Conservation (phyloP, 768 basidiomycete genomes). For the Lactarius deliciosus region DNA sequence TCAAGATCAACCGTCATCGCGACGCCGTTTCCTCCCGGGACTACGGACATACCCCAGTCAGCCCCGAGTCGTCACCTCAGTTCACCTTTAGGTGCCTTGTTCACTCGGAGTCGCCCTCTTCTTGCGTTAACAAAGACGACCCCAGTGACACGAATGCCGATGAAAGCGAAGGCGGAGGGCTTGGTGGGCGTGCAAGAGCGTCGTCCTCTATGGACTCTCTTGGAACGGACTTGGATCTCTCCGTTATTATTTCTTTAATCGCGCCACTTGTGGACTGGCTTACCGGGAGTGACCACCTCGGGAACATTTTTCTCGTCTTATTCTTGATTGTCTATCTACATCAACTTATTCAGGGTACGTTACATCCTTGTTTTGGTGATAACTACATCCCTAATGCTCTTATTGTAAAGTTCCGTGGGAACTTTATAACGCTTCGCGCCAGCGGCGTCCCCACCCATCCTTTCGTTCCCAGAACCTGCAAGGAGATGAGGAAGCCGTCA, state of each 20-base stretch:
- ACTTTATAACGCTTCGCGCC: slow-evolving; percentile 58
- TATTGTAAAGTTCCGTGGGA: slow-evolving; percentile 68
- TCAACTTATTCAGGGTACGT: slow-evolving; percentile 76
- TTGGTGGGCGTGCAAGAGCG: neutral
- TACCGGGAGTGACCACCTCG: slow-evolving; percentile 75
- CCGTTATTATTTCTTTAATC: slow-evolving; percentile 68
- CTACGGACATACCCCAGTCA: neutral
- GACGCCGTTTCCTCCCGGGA: neutral
- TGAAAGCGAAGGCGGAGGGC: slow-evolving; percentile 16
- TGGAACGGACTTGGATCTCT: slow-evolving; percentile 74
- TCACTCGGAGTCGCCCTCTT: slow-evolving; percentile 11
- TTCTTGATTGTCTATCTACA: slow-evolving; percentile 79
- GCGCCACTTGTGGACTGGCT: slow-evolving; percentile 78
- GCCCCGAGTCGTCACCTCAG: slow-evolving; percentile 3
- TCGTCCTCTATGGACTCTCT: slow-evolving; percentile 23
- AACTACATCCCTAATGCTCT: slow-evolving; percentile 1
- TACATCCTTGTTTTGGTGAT: neutral
- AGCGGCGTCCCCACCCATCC: slow-evolving; percentile 39
- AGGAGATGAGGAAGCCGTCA: slow-evolving; percentile 35
- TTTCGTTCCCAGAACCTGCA: slow-evolving; percentile 22
- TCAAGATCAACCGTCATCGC: slow-evolving; percentile 9
- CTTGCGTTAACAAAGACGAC: slow-evolving; percentile 15
- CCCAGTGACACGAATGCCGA: slow-evolving; percentile 20
- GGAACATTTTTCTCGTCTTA: slow-evolving; percentile 64
- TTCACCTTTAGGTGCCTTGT: slow-evolving; percentile 6